Evolutionary conservation across 306 rosid species (phyloP).

Genomic region (Vigna nakashimae): DNA sequence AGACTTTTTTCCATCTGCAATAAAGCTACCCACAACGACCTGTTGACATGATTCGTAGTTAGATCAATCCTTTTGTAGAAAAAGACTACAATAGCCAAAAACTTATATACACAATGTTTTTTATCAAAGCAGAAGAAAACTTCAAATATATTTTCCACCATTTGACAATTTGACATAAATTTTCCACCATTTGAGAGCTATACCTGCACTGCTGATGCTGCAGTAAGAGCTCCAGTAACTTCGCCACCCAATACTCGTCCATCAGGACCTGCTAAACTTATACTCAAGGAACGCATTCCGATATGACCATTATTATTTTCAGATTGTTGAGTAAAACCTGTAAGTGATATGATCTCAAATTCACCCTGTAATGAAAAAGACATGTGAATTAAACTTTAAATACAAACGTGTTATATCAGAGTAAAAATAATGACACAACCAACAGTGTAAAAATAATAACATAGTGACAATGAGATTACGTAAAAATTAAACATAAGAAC

Average conservation of each 20-base stretch:
- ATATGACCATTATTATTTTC: conserved; percentile 54
- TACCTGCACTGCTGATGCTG: conserved; percentile 83
- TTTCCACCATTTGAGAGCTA: conserved; percentile 30
- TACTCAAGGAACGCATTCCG: conserved; percentile 58
- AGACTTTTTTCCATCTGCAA: conserved; percentile 60
- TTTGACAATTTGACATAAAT: conserved; percentile 17
- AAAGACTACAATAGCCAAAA: background rate
- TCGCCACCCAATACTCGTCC: conserved; percentile 80
- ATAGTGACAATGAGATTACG: background rate
- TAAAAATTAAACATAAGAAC: background rate
- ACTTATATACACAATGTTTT: background rate
- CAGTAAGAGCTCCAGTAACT: conserved; percentile 73
- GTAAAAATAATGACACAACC: background rate
- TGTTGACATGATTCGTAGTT: conserved; percentile 44
- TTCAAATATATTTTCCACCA: conserved; percentile 14
- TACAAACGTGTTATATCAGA: background rate
- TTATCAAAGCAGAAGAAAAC: conserved; percentile 8
- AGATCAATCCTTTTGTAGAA: conserved; percentile 8
- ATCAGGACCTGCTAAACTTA: conserved; percentile 65
- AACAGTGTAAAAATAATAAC: conserved; percentile 26
- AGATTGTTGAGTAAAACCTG: conserved; percentile 58
- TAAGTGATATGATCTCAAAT: conserved; percentile 72
- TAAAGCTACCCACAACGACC: conserved; percentile 79
- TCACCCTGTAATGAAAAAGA: conserved; percentile 63
- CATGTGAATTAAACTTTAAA: conserved; percentile 22